Evolutionary conservation across 768 basidiomycete genomes (phyloP).

Genomic region (Cytidiella melzeri): DNA sequence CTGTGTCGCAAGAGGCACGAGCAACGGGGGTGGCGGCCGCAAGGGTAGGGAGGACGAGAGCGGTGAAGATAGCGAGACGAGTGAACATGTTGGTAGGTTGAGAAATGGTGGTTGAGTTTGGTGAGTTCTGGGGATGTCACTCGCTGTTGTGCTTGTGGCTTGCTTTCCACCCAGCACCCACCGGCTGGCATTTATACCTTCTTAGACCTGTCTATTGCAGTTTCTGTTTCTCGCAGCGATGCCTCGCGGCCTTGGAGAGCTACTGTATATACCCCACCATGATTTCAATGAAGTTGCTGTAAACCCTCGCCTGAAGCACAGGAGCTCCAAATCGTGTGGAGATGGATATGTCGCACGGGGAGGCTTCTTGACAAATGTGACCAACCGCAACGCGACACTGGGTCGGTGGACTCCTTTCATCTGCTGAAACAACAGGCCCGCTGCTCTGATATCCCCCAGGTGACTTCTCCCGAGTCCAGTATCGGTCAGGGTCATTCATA

Average conservation of each 20-base stretch:
- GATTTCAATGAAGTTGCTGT: no score
- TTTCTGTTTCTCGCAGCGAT: neutral
- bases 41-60: constrained; percentile 10
- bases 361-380: neutral
- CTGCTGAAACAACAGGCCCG: no score
- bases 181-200: neutral
- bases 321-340: neutral
- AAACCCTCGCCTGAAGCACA: no score
- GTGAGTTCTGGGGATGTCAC: neutral
- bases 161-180: neutral
- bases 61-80: neutral
- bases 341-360: neutral
- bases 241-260: no score
- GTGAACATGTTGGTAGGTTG: neutral
- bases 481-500: no score
- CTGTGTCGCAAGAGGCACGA: constrained; percentile 8
- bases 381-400: no score
- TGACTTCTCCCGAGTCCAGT: no score
- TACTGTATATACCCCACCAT: no score
- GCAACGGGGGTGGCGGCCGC: constrained; percentile 9
- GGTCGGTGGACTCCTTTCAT: no score
- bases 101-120: neutral
- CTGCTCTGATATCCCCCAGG: no score
- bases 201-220: neutral
- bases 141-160: neutral